These are phyloP conservation scores for Pisolithus tinctorius DNA, from an alignment of 768 basidiomycete genomes.

Conservation along the genomic window DNA sequence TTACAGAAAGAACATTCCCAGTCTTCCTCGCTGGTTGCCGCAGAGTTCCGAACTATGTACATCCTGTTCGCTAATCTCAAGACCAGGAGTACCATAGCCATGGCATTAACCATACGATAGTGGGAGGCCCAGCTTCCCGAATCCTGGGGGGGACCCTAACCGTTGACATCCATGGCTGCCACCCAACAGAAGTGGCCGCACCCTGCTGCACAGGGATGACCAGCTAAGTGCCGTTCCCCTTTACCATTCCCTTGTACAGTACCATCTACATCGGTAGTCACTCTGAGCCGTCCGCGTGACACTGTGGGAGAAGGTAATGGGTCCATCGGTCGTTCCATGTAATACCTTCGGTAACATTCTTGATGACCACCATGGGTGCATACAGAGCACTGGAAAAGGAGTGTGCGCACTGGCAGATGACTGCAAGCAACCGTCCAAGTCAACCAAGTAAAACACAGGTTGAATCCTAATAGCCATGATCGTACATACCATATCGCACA, in stretches of 20 bases:
- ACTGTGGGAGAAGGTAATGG: conserved; percentile 25
- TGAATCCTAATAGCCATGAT: not conserved
- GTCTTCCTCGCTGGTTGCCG: too few relatives aligned
- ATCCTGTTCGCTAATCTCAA: too few relatives aligned
- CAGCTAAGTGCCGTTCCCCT: conserved; percentile 23
- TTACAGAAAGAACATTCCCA: too few relatives aligned
- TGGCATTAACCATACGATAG: too few relatives aligned
- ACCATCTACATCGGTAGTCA: conserved; percentile 7
- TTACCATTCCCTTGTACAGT: not conserved
- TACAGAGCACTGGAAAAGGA: conserved; percentile 68
- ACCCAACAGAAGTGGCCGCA: conserved; percentile 83
- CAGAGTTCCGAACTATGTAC: too few relatives aligned
- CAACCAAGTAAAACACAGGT: conserved; percentile 1
- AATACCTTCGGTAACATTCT: conserved; percentile 66
- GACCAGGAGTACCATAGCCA: too few relatives aligned
- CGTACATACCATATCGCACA: conserved; percentile 70
- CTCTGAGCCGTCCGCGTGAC: conserved; percentile 18
- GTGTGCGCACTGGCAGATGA: conserved; percentile 65
- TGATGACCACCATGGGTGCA: conserved; percentile 82
- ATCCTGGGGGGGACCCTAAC: too few relatives aligned
- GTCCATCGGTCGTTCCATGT: conserved; percentile 51
- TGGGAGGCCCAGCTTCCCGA: too few relatives aligned
- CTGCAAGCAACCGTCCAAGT: conserved; percentile 29
- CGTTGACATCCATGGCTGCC: conserved; percentile 10
- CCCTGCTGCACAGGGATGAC: conserved; percentile 70